These are phyloP conservation scores for Mycena pura DNA, from an alignment of 768 basidiomycete species.

Conservation along the genomic window DNA sequence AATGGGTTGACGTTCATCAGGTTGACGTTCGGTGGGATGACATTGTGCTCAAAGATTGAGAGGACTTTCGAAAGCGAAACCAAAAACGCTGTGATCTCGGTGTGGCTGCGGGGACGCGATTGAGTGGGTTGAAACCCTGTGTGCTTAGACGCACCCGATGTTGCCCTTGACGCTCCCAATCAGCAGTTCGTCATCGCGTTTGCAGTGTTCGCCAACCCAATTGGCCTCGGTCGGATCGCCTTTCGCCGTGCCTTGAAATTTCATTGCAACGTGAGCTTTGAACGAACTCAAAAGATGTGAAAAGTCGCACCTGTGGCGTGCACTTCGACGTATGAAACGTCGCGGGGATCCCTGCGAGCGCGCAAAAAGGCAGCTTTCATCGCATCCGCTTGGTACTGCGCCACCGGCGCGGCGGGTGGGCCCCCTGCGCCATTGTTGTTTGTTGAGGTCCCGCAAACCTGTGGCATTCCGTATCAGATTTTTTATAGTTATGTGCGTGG, in stretches of 20 bases:
- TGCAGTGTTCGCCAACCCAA: slow-evolving; percentile 50
- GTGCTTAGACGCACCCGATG: slow-evolving; percentile 42
- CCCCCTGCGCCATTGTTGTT: slow-evolving; percentile 44
- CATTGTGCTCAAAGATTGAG: slow-evolving; percentile 42
- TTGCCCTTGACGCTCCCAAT: slow-evolving; percentile 58
- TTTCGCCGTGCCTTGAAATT: slow-evolving; percentile 39
- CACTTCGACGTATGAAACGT: slow-evolving; percentile 57
- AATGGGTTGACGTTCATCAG: slow-evolving; percentile 41
- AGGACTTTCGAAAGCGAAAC: slow-evolving; percentile 52
- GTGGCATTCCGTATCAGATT: too few relatives aligned
- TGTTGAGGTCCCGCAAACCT: slow-evolving; percentile 50
- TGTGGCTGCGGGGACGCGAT: slow-evolving; percentile 39
- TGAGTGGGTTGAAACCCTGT: neutral
- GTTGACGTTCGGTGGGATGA: slow-evolving; percentile 51
- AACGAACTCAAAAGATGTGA: neutral
- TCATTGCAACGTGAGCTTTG: neutral
- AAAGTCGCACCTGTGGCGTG: slow-evolving; percentile 50
- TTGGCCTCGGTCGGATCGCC: slow-evolving; percentile 61
- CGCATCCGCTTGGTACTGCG: slow-evolving; percentile 43
- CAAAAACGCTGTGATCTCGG: slow-evolving; percentile 51
- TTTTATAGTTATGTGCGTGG: too few relatives aligned
- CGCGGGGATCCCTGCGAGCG: slow-evolving; percentile 39
- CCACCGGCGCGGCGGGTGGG: slow-evolving; percentile 48
- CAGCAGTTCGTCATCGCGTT: slow-evolving; percentile 39
- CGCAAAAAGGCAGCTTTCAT: slow-evolving; percentile 45